Percentiles rank a stretch among this genome's conserved stretches.
phyloP scores from a whole-genome alignment of 495 filamentous ascomycete species.

The Trichoderma virens region DNA sequence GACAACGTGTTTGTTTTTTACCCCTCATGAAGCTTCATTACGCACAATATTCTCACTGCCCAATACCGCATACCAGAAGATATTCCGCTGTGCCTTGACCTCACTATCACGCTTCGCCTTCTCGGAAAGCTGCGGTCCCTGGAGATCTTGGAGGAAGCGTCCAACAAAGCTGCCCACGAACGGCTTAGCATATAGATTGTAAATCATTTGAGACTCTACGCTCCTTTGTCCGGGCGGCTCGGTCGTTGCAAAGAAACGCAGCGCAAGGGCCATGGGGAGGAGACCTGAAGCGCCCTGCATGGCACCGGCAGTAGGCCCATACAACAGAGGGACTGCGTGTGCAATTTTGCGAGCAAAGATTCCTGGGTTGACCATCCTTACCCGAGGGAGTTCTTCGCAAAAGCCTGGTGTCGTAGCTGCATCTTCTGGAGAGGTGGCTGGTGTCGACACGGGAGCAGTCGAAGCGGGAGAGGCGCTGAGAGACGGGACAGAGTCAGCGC shows the following conservation, averaged over 20 bases:
- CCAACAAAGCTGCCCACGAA: conserved; percentile 1
- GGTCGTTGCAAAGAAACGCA: neutral
- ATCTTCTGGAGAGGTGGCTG: neutral
- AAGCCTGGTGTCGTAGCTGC: neutral
- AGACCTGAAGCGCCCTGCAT: conserved; percentile 1
- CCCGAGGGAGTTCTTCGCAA: neutral
- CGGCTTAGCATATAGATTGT: neutral
- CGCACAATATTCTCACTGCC: neutral
- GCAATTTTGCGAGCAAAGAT: neutral
- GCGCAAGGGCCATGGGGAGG: neutral
- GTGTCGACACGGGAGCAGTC: neutral
- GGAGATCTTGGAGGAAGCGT: neutral
- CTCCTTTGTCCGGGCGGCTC: neutral
- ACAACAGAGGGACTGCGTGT: neutral
- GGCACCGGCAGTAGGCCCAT: neutral
- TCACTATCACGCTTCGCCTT: neutral
- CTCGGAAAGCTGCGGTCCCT: neutral
- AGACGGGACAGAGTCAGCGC: neutral
- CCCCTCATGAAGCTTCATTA: neutral
- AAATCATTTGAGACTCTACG: neutral
- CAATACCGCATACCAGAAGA: conserved; percentile 3
- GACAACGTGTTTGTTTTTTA: neutral
- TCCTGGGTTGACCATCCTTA: neutral
- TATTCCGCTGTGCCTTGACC: neutral
- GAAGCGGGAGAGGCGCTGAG: neutral